Percentiles rank a stretch among this genome's conserved stretches.
Evolutionary conservation across 1,284 basidiomycete genomes (phyloP).

Genomic region (Ceratobasidium sp.): DNA sequence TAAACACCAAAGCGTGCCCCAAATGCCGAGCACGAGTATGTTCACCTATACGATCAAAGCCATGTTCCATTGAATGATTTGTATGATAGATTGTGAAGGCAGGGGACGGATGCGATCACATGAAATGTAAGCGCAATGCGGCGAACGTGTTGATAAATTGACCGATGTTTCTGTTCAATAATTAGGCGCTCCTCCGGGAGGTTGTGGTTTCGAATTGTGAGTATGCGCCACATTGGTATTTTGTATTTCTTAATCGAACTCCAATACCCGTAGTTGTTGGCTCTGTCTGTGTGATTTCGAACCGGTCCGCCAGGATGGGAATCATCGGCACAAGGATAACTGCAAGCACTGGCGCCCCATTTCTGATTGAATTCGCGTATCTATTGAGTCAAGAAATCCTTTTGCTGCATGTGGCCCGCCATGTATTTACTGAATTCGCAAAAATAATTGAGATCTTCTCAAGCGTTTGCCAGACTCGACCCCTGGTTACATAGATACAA

Average conservation of each 20-base stretch:
- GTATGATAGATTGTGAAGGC: constrained; percentile 15
- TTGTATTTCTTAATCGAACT: neutral
- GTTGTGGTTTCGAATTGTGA: constrained; percentile 37
- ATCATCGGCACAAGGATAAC: constrained; percentile 10
- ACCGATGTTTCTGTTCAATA: too few relatives aligned
- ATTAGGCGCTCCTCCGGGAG: constrained; percentile 18
- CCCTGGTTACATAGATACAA: too few relatives aligned
- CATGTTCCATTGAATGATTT: neutral
- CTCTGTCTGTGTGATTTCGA: constrained; percentile 33
- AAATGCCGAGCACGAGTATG: constrained; percentile 17
- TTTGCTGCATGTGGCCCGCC: too few relatives aligned
- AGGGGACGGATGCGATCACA: constrained; percentile 36
- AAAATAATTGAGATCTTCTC: too few relatives aligned
- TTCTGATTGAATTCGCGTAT: neutral
- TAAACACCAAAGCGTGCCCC: constrained; percentile 21
- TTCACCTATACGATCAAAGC: neutral
- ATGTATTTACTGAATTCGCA: too few relatives aligned
- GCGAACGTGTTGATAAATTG: neutral
- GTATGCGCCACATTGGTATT: neutral
- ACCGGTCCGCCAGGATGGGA: constrained; percentile 26
- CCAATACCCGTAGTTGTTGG: constrained; percentile 12
- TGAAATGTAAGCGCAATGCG: constrained; percentile 18
- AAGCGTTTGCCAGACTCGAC: too few relatives aligned
- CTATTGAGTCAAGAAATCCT: too few relatives aligned
- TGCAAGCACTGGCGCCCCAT: constrained; percentile 6